Percentiles rank a stretch among this genome's conserved stretches.
Evolutionary conservation across 495 filamentous ascomycete genomes (phyloP).

Genomic region (Lophiostoma macrostomum): DNA sequence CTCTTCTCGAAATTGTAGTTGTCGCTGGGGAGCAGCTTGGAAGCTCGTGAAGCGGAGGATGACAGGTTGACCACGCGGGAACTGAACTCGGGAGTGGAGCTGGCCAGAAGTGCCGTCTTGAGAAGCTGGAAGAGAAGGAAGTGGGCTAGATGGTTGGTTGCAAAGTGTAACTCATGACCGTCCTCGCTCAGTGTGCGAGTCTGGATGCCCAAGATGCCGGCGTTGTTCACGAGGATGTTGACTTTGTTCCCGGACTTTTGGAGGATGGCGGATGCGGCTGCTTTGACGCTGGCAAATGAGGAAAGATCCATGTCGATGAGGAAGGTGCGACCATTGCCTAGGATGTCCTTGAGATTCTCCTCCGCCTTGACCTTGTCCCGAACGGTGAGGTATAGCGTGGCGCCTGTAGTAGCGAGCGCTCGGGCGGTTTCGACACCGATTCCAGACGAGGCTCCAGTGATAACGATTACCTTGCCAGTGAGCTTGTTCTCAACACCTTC

Average conservation of each 20-base stretch:
- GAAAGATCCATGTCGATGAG: slow-evolving; percentile 41
- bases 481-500: slow-evolving; percentile 45
- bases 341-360: slow-evolving; percentile 4
- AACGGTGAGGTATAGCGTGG: slow-evolving; percentile 46
- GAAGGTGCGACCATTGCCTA: slow-evolving; percentile 31
- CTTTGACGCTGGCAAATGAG: slow-evolving; percentile 26
- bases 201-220: slow-evolving; percentile 47
- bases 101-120: slow-evolving; percentile 43
- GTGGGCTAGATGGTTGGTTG: slow-evolving; percentile 52
- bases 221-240: slow-evolving; percentile 38
- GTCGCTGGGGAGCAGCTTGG: slow-evolving; percentile 29
- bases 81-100: slow-evolving; percentile 40
- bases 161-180: slow-evolving; percentile 48
- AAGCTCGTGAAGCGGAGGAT: slow-evolving; percentile 42
- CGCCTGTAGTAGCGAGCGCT: slow-evolving; percentile 49
- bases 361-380: slow-evolving; percentile 42
- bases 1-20: slow-evolving; percentile 42
- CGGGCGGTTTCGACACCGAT: slow-evolving; percentile 53
- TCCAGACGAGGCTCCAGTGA: slow-evolving; percentile 54
- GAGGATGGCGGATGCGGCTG: slow-evolving; percentile 28
- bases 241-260: slow-evolving; percentile 23
- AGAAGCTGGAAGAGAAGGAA: slow-evolving; percentile 56
- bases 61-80: slow-evolving; percentile 48
- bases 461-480: slow-evolving; percentile 48
- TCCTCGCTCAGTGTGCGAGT: slow-evolving; percentile 44